Conservation (phyloP, 176 grass and related monocot species). For the Saccharum officinarum region DNA sequence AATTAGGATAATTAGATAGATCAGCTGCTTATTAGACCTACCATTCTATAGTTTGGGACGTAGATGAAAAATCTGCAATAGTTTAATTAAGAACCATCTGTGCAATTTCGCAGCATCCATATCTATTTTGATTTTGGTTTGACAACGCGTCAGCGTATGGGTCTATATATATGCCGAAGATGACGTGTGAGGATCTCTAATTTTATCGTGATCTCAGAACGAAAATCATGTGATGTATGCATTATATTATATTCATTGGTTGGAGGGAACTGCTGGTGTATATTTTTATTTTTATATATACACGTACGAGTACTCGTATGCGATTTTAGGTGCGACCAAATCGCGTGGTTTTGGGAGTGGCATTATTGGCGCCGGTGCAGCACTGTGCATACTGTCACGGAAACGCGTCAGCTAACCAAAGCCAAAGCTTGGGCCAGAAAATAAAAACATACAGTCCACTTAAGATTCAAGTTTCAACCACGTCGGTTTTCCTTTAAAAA, state of each 20-base stretch:
- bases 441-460: neutral
- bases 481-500: too few species aligned
- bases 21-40: too few species aligned
- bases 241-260: neutral
- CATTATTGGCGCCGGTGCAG: neutral
- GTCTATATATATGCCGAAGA: too few species aligned
- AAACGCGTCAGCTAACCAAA: neutral
- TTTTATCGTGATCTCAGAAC: neutral
- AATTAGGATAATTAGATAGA: too few species aligned
- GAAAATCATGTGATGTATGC: slow-evolving; percentile 10
- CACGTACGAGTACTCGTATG: neutral
- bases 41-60: too few species aligned
- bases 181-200: neutral
- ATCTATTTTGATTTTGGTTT: neutral
- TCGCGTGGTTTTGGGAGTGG: neutral
- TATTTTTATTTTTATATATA: neutral
- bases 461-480: neutral
- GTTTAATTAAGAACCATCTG: too few species aligned
- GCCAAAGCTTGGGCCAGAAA: neutral
- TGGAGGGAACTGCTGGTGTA: neutral
- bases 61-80: too few species aligned
- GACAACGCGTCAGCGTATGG: neutral
- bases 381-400: neutral
- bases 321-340: neutral
- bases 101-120: too few species aligned